phyloP scores from a whole-genome alignment of 768 basidiomycete species.

The Lentinula detonsa region DNA sequence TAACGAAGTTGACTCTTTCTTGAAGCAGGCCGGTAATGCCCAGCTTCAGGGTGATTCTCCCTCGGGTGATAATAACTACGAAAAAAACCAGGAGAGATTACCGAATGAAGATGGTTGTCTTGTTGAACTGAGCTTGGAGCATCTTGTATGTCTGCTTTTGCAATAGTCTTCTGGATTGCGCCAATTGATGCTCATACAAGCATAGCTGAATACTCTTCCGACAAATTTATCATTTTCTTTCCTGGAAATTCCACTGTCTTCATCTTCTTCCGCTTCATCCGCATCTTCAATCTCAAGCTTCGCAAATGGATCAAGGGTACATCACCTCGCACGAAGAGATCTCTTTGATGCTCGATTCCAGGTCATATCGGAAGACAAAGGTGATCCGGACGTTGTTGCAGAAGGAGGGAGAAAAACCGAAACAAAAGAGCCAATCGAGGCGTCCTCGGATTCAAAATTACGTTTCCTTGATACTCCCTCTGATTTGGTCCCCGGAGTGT shows the following conservation, averaged over 20 bases:
- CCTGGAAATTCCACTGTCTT: not conserved
- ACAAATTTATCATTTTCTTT: not conserved
- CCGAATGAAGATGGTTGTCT: not conserved
- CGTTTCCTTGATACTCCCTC: slow-evolving; percentile 77
- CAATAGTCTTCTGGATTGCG: not conserved
- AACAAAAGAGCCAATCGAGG: slow-evolving; percentile 6
- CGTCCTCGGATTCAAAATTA: slow-evolving; percentile 28
- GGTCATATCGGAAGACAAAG: slow-evolving; percentile 53
- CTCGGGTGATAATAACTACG: not conserved
- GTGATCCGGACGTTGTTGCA: slow-evolving; percentile 17
- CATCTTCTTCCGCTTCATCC: too few relatives aligned
- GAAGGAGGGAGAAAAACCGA: slow-evolving; percentile 18
- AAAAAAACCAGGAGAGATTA: not conserved
- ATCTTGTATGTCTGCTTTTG: not conserved
- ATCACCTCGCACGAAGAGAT: slow-evolving; percentile 68
- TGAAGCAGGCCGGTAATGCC: not conserved
- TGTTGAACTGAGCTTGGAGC: not conserved
- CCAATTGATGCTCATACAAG: not conserved
- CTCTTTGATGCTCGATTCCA: slow-evolving; percentile 97
- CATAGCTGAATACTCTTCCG: not conserved
- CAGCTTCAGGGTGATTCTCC: not conserved
- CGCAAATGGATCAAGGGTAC: not conserved
- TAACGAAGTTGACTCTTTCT: not conserved
- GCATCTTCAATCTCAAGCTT: not conserved
- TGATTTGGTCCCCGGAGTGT: slow-evolving; percentile 86